Evolutionary conservation across 139 green algal genomes (phyloP), one percentile per base, ranked within the genome.

Genomic region (Chlamydomonas incerta): DNA sequence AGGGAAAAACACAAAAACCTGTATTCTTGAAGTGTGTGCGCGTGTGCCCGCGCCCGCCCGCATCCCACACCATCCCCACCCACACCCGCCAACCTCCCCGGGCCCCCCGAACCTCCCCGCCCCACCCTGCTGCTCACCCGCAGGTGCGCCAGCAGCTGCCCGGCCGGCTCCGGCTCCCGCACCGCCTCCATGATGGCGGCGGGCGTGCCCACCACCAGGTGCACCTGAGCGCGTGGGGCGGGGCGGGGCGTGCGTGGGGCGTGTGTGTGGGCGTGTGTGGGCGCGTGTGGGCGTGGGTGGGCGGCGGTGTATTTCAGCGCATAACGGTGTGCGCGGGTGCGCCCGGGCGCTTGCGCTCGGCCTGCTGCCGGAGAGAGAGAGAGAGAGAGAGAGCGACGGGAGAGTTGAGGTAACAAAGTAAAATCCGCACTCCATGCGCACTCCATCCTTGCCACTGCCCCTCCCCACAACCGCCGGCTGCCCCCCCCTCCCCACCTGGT

Each of bases 121-220:
- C 29, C 80, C 11, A 18, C 47, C 72, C 28, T 3, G 3, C 41
- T 21, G 29, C 70, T 15, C 17, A 50, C 77, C 63, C 74, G 74
- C 41, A 83, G 62, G 29, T 74, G 57, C 29, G 23, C 3, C 41
- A 83, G 62, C 63, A 83, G 77, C 57, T 62, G 18, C 2, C 2
- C 23, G 13, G 33, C 74, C 18, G 77, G 63, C 26, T 74, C 17
- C 34, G 77, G 77, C 63, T 52, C 77, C 29, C 37, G 20, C 18
- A 66, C 63, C 35, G 80, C 69, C 73, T 90, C 81, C 77, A 88
- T 80, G 0, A 92, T 24, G 2, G 79, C 80, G 20, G 63, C 81
- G 0, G 96, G 96, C 1, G 94, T 96, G 50, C 87, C 96, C 60
- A 98, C 93, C 41, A 98, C 79, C 62, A 96, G 92, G 83, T 97